Base-by-base conservation (phyloP, 2,329 filamentous ascomycete species). In the Fusarium camptoceras region DNA sequence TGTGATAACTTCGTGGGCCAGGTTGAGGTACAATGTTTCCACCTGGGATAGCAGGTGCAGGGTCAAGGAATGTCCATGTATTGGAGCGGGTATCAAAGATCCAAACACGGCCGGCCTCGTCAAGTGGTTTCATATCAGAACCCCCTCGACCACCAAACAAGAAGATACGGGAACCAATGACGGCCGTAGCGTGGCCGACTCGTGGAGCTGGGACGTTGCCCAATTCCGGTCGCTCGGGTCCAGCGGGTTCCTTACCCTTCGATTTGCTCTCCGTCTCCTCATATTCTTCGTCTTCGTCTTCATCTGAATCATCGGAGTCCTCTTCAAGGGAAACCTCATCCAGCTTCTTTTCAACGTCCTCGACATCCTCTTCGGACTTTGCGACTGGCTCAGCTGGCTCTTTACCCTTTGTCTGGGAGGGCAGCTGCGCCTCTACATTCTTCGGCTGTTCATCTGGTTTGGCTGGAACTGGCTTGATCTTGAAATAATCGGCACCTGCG, bases 81-180 rank as follows among this genome's bases (percentile, higher is more conserved):
- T 85, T 81, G n/a, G 83, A 81, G 62, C 85, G 82, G 2, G 91
- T 89, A 76, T 94, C 88, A 74, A 92, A 94, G 30, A 89, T 83
- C 93, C 93, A 97, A 54, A 97, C 84, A 5, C 88, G 84, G 18
- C 94, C 94, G 14, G 83, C 78, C 75, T 97, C 94, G 55, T 94
- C 88, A 14, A 97, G 83, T 1, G 92, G 89, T 3, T 86, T 82
- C 87, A 92, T 90, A 28, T 88, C 88, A 5, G 84, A 80, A 0
- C 91, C 91, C 34, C 91, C 90, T 46, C 92, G 89, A 12, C 94
- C 94, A 49, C 93, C 94, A 79, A 94, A 97, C 43, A 97, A 70
- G 80, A 95, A 95, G 74, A 97, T 89, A 24, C 89, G 89, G 46
- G 86, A 85, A 61, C 89, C 86, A 61, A 96, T 87, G 2, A 89